These are phyloP conservation scores for Boletus pseudopeckii DNA, from an alignment of 768 basidiomycete genomes.

Conservation along the genomic window DNA sequence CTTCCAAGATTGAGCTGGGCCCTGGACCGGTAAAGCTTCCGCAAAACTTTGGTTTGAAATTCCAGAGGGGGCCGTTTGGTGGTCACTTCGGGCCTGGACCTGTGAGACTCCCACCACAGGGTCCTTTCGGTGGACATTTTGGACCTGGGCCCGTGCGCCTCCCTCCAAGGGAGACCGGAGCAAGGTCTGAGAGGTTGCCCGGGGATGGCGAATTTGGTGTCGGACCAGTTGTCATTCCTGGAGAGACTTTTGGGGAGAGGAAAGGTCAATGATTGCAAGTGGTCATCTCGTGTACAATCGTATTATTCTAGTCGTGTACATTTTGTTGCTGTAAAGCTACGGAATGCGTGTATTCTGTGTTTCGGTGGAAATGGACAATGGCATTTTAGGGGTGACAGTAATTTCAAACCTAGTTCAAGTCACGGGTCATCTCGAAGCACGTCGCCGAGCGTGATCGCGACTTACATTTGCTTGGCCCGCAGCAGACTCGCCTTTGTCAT, in stretches of 20 bases:
- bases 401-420: slow-evolving; percentile 13
- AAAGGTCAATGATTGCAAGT: neutral
- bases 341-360: neutral
- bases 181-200: slow-evolving; percentile 21
- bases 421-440: neutral
- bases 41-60: neutral
- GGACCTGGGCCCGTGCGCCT: slow-evolving; percentile 20
- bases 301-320: slow-evolving; percentile 6
- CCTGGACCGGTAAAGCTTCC: slow-evolving; percentile 14
- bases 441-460: neutral
- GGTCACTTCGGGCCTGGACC: slow-evolving; percentile 23
- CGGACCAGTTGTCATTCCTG: slow-evolving; percentile 25
- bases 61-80: slow-evolving; percentile 16
- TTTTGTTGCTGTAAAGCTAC: neutral
- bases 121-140: slow-evolving; percentile 12
- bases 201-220: slow-evolving; percentile 28
- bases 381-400: neutral
- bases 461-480: slow-evolving; percentile 18
- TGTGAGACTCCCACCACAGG: slow-evolving; percentile 6
- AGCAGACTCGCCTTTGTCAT: neutral
- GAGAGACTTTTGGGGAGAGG: slow-evolving; percentile 26
- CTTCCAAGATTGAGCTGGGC: slow-evolving; percentile 21
- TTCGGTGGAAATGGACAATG: neutral
- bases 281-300: neutral
- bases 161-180: slow-evolving; percentile 21